Conservation (phyloP, 148 eudicot genomes). For the Bassia scoparia region DNA sequence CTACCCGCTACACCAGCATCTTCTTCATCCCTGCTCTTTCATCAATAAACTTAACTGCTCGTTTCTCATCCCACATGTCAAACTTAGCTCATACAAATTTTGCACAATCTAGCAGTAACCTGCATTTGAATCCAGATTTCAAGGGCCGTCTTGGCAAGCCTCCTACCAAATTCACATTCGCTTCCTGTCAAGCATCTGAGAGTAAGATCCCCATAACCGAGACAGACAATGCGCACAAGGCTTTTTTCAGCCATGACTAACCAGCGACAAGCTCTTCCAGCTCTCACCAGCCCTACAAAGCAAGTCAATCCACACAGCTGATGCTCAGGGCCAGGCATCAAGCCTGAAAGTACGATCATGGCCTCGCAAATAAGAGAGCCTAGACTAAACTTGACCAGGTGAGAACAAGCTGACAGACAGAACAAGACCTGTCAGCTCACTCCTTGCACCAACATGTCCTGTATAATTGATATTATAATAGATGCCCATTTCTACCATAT, state of each 20-base stretch:
- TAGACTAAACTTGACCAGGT: slow-evolving; percentile 62
- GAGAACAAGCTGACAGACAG: slow-evolving; percentile 61
- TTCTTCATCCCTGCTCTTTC: slow-evolving; percentile 57
- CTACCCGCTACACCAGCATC: slow-evolving; percentile 62
- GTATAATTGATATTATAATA: slow-evolving; percentile 41
- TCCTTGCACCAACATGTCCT: slow-evolving; percentile 52
- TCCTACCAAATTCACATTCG: slow-evolving; percentile 48
- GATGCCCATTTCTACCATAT: slow-evolving; percentile 53
- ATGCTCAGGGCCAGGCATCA: slow-evolving; percentile 57
- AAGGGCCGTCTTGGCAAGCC: slow-evolving; percentile 65
- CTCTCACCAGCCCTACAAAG: slow-evolving; percentile 78
- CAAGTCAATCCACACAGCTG: slow-evolving; percentile 57
- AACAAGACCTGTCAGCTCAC: slow-evolving; percentile 58
- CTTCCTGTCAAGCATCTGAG: slow-evolving; percentile 58
- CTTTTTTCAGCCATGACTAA: slow-evolving; percentile 39
- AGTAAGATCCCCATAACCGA: slow-evolving; percentile 76
- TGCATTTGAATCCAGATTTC: slow-evolving; percentile 46
- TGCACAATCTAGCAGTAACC: slow-evolving; percentile 62
- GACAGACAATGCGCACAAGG: slow-evolving; percentile 31
- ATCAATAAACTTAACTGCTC: slow-evolving; percentile 45
- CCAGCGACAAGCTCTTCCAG: slow-evolving; percentile 50
- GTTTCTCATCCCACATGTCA: slow-evolving; percentile 62
- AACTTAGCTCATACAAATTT: slow-evolving; percentile 54
- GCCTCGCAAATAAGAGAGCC: slow-evolving; percentile 53
- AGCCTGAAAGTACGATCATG: slow-evolving; percentile 51